Evolutionary conservation across 352 stramenopile genomes (phyloP).

Genomic region (Lagenidium giganteum): DNA sequence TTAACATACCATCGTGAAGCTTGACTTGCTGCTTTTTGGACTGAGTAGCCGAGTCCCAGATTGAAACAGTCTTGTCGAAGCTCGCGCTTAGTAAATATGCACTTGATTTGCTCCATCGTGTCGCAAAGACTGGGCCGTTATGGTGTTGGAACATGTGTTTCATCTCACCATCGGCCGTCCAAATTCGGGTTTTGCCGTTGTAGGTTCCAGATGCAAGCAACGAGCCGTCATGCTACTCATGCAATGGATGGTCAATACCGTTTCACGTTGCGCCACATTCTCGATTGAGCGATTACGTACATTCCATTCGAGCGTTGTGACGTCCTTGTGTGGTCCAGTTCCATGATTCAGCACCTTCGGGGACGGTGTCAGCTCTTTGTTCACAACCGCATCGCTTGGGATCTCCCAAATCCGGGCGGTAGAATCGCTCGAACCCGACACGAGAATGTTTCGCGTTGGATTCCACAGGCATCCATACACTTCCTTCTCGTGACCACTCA

Average conservation of each 20-base stretch:
- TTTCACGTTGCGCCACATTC: too few relatives aligned
- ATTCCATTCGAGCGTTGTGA: slow-evolving; percentile 98
- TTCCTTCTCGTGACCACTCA: slow-evolving; percentile 84
- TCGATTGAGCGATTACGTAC: slow-evolving; percentile 36
- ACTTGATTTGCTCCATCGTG: slow-evolving; percentile 76
- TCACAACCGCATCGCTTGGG: slow-evolving; percentile 44
- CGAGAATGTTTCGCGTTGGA: slow-evolving; percentile 92
- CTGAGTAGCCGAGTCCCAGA: slow-evolving; percentile 81
- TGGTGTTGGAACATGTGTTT: slow-evolving; percentile 82
- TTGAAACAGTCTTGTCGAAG: slow-evolving; percentile 83
- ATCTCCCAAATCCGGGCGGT: slow-evolving; percentile 94
- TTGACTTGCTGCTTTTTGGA: slow-evolving; percentile 94
- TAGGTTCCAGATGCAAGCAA: slow-evolving; percentile 94
- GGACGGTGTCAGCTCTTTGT: slow-evolving; percentile 26
- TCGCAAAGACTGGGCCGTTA: slow-evolving; percentile 82
- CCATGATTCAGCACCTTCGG: slow-evolving; percentile 73
- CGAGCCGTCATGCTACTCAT: slow-evolving; percentile 75
- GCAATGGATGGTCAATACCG: too few relatives aligned
- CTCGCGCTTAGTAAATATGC: slow-evolving; percentile 72
- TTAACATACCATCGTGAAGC: slow-evolving; percentile 64
- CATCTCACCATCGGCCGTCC: slow-evolving; percentile 68
- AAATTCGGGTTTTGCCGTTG: slow-evolving; percentile 90
- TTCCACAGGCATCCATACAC: slow-evolving; percentile 99
- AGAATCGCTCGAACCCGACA: slow-evolving; percentile 94
- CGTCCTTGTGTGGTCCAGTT: slow-evolving; percentile 93